Base-by-base conservation (phyloP, 805 yeast species). In the Clavispora asparagi region DNA sequence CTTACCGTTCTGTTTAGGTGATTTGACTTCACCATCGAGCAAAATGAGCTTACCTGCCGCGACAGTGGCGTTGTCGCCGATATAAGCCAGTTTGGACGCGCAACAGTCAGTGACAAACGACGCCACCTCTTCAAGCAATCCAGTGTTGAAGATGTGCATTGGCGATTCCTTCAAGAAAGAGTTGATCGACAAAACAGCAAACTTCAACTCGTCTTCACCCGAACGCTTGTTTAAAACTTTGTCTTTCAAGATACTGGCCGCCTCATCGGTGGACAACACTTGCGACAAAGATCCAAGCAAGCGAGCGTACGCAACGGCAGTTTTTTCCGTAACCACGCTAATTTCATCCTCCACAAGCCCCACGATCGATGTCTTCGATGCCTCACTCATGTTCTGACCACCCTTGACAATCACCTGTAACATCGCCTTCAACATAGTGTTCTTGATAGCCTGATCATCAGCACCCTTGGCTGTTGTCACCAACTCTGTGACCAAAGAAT, bases 401-500 rank as follows among this genome's bases (percentile, higher is more conserved):
- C 92, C 91, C 57, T 81, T 83, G 32, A 76, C 67, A 28, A 89
- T 87, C 45, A 92, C 94, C 61, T 87, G 96, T 43, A 85, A 71
- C 57, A 92, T 70, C 0, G 95, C 97, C 57, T 81, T 81, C 57
- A 90, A 73, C 85, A 91, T 87, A 0, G 97, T 87, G 10, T 87
- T 79, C 56, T 86, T 86, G 25, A 90, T 90, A 44, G 89, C 92
- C 39, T 68, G 67, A 49, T 80, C 82, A n/a, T 74, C 72, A 17
- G 87, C 74, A 47, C 74, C 72, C 57, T 79, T 84, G 12, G 88
- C 87, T 44, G 94, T 94, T 39, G 80, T 66, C 12, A 90, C 82
- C 50, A 91, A 74, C 61, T 92, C 98, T 36, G 87, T 76, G 7
- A 90, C 89, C 46, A 92, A 76, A 3, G 97, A 96, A 64, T 92